These are phyloP conservation scores for Komagataella pastoris DNA, from an alignment of 805 yeast genomes.

Conservation along the genomic window DNA sequence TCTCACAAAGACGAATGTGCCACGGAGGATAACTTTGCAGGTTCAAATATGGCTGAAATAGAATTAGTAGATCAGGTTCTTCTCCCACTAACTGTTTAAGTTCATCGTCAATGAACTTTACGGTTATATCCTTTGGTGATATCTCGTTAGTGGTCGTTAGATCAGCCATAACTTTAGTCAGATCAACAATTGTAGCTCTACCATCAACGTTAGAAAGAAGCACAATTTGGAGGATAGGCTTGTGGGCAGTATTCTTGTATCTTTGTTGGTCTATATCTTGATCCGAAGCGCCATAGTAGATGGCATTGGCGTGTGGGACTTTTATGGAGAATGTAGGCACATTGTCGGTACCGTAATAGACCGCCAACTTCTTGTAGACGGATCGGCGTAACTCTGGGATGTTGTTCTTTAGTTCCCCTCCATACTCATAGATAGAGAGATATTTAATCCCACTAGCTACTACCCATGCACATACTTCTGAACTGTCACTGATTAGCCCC, in stretches of 20 bases:
- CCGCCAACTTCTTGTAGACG: conserved; percentile 42
- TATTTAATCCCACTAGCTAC: conserved; percentile 73
- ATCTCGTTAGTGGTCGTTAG: conserved; percentile 51
- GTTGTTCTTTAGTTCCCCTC: conserved; percentile 48
- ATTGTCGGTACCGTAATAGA: conserved; percentile 61
- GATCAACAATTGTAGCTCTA: conserved; percentile 75
- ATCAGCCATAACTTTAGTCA: conserved; percentile 77
- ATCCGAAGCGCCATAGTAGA: conserved; percentile 26
- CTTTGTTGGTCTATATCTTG: conserved; percentile 16
- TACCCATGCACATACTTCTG: conserved; percentile 79
- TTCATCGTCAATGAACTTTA: conserved; percentile 65
- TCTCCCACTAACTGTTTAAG: conserved; percentile 62
- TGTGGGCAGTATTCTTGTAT: conserved; percentile 10
- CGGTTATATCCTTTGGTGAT: conserved; percentile 51
- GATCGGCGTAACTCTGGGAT: conserved; percentile 43
- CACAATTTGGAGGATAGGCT: conserved; percentile 46
- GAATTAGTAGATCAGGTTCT: conserved; percentile 84
- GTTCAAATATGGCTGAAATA: conserved; percentile 80
- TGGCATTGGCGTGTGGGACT: conserved; percentile 53
- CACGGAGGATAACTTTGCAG: conserved; percentile 96
- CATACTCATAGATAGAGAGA: conserved; percentile 66
- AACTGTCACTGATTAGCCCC: conserved; percentile 63
- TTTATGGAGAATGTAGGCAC: conserved; percentile 50
- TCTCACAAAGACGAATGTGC: conserved; percentile 86
- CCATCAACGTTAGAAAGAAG: conserved; percentile 74